Percentiles rank a stretch among this genome's conserved stretches.
Evolutionary conservation across 108 stramenopile species (phyloP).

Genomic region (Thalassiosira profunda): DNA sequence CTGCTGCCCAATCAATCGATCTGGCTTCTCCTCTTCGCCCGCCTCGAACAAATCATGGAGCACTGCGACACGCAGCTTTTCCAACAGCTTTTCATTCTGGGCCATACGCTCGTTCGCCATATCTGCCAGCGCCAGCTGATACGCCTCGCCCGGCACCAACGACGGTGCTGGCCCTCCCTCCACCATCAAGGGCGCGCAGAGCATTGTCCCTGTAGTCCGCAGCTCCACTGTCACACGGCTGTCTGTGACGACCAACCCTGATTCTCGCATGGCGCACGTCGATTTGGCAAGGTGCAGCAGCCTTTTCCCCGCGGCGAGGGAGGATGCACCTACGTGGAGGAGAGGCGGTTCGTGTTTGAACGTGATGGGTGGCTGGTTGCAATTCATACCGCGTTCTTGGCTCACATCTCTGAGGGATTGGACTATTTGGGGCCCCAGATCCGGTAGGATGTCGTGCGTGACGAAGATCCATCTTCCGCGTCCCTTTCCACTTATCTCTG

Average conservation of each 20-base stretch:
- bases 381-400: not conserved
- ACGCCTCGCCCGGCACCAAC: slow-evolving; percentile 29
- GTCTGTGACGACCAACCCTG: slow-evolving; percentile 74
- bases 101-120: slow-evolving; percentile 70
- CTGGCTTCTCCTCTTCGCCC: too few species aligned
- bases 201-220: slow-evolving; percentile 68
- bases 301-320: slow-evolving; percentile 52
- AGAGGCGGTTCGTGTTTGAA: slow-evolving; percentile 86
- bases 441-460: slow-evolving; percentile 59
- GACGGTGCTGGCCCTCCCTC: slow-evolving; percentile 1
- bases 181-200: slow-evolving; percentile 61
- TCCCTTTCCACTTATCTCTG: slow-evolving; percentile 69
- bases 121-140: slow-evolving; percentile 53
- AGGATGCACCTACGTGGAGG: slow-evolving; percentile 79
- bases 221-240: slow-evolving; percentile 66
- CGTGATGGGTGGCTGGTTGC: slow-evolving; percentile 32
- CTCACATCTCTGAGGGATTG: slow-evolving; percentile 34
- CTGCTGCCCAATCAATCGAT: not conserved
- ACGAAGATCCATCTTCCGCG: slow-evolving; percentile 80
- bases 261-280: slow-evolving; percentile 83
- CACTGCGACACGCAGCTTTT: slow-evolving; percentile 49
- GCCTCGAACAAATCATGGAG: slow-evolving; percentile 47
- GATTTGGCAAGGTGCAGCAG: slow-evolving; percentile 66
- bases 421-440: slow-evolving; percentile 39
- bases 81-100: slow-evolving; percentile 56